Evolutionary conservation across 495 filamentous ascomycete genomes (phyloP), one percentile per base, ranked within the genome.

Genomic region (Trichoderma erinaceum): DNA sequence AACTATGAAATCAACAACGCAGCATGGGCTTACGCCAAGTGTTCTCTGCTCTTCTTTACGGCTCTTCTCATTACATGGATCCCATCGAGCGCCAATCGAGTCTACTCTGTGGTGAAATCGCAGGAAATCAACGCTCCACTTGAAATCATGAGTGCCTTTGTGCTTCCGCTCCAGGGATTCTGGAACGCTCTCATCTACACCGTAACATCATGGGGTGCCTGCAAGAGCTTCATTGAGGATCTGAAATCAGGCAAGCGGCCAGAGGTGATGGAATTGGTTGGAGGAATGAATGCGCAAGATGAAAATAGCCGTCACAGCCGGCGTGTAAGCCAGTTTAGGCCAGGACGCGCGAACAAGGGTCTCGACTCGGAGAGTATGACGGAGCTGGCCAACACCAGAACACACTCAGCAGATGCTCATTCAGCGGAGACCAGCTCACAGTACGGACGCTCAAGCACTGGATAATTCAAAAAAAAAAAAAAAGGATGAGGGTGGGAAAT

Each of bases 181-280:
- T 94, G 91, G 89, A 97, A 96, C 71, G 86, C 86, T 23, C 73
- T 92, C 66, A 92, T 97, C 67, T 97, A 96, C 77, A 75, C 87
- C 15, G 86, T 86, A 23, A 92, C 91, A 3, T 86, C 80, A 16
- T 83, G 79, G 79, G 75, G 75, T 43, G 82, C 83, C 11, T 82
- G 78, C 67, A 76, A 76, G 70, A 74, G 74, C 29, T 72, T 81
- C 4, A 75, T 73, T 69, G 69, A 69, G 0, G 75, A 77, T 50
- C 4, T 76, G 0, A 29, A 23, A 58, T 29, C 41, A 25, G 27
- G 70, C 38, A 69, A 58, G 12, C 66, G 68, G n/a, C 67, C 69
- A 12, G 67, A 76, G 41, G 69, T 68, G 8, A 63, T 72, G 35
- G 68, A 70, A n/a, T 69, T 68, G 52, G 66, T 65, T 11, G 68